phyloP scores from a whole-genome alignment of 2,329 filamentous ascomycete species.

The Xylaria digitata region DNA sequence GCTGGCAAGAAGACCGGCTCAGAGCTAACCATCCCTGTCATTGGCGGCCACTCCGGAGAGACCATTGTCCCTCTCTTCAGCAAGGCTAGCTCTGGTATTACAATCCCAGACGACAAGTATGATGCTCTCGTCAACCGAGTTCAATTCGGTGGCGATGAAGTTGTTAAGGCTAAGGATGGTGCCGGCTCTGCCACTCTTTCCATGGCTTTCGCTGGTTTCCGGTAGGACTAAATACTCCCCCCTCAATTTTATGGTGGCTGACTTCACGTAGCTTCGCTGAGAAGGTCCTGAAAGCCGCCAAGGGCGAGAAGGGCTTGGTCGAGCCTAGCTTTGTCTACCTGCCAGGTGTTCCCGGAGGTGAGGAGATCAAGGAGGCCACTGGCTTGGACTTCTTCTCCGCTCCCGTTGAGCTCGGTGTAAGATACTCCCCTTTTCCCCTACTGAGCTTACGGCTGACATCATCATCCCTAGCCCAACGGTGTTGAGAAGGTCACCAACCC shows the following conservation, averaged over 20 bases:
- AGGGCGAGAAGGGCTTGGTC: slow-evolving; percentile 91
- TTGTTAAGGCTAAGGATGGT: slow-evolving; percentile 94
- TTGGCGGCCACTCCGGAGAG: slow-evolving; percentile 97
- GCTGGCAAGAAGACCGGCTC: slow-evolving; percentile 83
- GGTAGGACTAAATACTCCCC: slow-evolving; percentile 63
- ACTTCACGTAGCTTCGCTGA: slow-evolving; percentile 79
- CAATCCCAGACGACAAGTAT: slow-evolving; percentile 89
- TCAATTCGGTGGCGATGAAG: slow-evolving; percentile 97
- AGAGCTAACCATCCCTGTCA: slow-evolving; percentile 87
- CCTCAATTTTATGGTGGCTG: slow-evolving; percentile 22
- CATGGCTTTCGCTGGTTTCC: slow-evolving; percentile 96
- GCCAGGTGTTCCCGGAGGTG: slow-evolving; percentile 86
- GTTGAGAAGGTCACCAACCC: slow-evolving; percentile 87
- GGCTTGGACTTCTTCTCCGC: slow-evolving; percentile 96
- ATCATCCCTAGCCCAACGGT: slow-evolving; percentile 74
- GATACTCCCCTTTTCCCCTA: slow-evolving; percentile 52
- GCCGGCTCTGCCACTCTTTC: slow-evolving; percentile 90
- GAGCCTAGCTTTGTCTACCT: slow-evolving; percentile 98
- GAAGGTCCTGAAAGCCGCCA: slow-evolving; percentile 87
- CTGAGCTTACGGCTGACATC: slow-evolving; percentile 37
- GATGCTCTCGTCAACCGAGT: slow-evolving; percentile 92
- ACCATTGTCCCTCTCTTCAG: slow-evolving; percentile 98
- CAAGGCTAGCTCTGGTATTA: slow-evolving; percentile 82
- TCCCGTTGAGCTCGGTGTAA: slow-evolving; percentile 93
- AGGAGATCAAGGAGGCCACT: slow-evolving; percentile 84